These are phyloP conservation scores for Tetrapyrgos nigripes DNA, from an alignment of 1,284 basidiomycete genomes.

Conservation along the genomic window DNA sequence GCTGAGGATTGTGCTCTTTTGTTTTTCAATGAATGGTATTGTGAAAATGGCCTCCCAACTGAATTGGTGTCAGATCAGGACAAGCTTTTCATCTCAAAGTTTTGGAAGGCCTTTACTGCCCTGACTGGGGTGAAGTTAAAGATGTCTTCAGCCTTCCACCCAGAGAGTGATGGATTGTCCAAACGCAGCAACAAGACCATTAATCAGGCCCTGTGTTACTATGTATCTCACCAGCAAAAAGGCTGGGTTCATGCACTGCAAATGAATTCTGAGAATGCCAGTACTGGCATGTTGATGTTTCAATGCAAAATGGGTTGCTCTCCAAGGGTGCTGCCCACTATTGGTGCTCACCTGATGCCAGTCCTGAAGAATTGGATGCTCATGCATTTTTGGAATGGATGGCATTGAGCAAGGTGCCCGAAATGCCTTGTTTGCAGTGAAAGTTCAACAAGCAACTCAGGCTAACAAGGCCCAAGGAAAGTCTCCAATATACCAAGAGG, in stretches of 20 bases:
- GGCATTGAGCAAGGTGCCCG: too few species aligned
- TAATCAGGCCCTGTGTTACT: conserved; percentile 38
- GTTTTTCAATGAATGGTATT: conserved; percentile 31
- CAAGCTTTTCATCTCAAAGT: conserved; percentile 28
- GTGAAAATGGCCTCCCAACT: conserved; percentile 35
- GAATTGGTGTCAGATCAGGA: too few species aligned
- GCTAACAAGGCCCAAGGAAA: too few species aligned
- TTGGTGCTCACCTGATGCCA: too few species aligned
- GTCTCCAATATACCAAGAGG: too few species aligned
- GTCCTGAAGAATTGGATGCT: too few species aligned
- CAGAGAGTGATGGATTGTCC: conserved; percentile 33
- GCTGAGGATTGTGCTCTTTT: too few species aligned
- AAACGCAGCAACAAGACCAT: conserved; percentile 35
- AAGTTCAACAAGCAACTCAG: too few species aligned
- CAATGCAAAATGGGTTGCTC: conserved; percentile 26
- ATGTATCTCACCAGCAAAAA: conserved; percentile 39
- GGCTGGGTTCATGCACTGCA: conserved; percentile 42
- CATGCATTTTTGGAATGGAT: too few species aligned
- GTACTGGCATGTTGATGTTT: conserved; percentile 43
- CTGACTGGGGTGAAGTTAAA: conserved; percentile 10
- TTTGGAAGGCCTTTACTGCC: conserved; percentile 21
- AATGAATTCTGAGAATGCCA: conserved; percentile 40
- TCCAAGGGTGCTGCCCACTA: conserved; percentile 32
- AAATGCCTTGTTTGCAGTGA: too few species aligned
- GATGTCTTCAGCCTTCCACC: conserved; percentile 28